Percentiles rank a stretch among this genome's conserved stretches.
These are phyloP conservation scores for Candida xyloterini DNA, from an alignment of 805 yeast species.

Conservation along the genomic window DNA sequence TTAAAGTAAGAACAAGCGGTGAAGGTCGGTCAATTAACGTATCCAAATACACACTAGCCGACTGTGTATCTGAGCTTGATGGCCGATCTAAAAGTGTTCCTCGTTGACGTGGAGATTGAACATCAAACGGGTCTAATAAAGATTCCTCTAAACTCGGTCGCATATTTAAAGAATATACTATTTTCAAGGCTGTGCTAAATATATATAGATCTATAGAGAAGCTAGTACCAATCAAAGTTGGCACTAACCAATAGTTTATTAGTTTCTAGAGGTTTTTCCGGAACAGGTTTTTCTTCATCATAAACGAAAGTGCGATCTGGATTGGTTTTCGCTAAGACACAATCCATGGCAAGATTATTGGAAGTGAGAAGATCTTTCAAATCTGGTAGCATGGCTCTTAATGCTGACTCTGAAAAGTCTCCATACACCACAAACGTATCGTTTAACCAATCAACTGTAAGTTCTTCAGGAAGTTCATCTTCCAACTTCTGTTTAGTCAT, in stretches of 20 bases:
- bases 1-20: slow-evolving; percentile 40
- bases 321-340: slow-evolving; percentile 45
- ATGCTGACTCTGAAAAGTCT: slow-evolving; percentile 32
- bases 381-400: slow-evolving; percentile 41
- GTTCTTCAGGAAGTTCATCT: slow-evolving; percentile 24
- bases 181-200: slow-evolving; percentile 7
- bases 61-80: slow-evolving; percentile 24
- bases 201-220: background rate
- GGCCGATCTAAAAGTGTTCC: background rate
- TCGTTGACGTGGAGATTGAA: background rate
- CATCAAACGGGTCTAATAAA: background rate
- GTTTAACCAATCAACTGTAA: slow-evolving; percentile 39
- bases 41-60: slow-evolving; percentile 17
- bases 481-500: slow-evolving; percentile 46
- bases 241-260: slow-evolving; percentile 3
- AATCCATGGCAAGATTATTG: slow-evolving; percentile 47
- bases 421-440: slow-evolving; percentile 42
- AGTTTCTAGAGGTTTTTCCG: background rate
- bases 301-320: slow-evolving; percentile 33
- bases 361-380: slow-evolving; percentile 35
- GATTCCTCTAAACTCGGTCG: slow-evolving; percentile 1
- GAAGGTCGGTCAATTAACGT: slow-evolving; percentile 33
- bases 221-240: slow-evolving; percentile 10
- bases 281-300: slow-evolving; percentile 10
- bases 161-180: background rate